Conservation (phyloP, 2,329 filamentous ascomycete species). For the Tricladium varicosporioides region DNA sequence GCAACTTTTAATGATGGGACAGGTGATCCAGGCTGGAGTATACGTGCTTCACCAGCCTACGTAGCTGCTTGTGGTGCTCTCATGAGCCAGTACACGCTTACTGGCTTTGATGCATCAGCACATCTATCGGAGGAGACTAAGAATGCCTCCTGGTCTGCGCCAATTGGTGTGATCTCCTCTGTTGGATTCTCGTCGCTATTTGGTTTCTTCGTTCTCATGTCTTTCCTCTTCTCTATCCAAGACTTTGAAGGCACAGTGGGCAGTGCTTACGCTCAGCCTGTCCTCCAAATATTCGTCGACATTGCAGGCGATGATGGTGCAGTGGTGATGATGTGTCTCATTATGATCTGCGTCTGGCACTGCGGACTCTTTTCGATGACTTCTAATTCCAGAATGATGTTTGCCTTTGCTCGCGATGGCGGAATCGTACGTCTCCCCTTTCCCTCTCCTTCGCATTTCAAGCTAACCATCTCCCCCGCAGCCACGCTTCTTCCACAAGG, state of each 20-base stretch:
- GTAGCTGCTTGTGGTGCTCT: constrained; percentile 53
- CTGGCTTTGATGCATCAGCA: constrained; percentile 54
- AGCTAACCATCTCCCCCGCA: constrained; percentile 12
- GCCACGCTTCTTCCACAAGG: constrained; percentile 52
- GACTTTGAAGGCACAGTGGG: constrained; percentile 49
- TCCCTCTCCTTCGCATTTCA: background rate
- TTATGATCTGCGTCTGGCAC: constrained; percentile 61
- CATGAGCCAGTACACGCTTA: constrained; percentile 53
- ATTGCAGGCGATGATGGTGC: constrained; percentile 54
- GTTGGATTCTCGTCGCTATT: constrained; percentile 55
- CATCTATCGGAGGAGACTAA: constrained; percentile 57
- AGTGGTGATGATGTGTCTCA: constrained; percentile 51
- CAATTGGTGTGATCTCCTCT: constrained; percentile 55
- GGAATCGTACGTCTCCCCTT: constrained; percentile 41
- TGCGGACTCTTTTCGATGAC: constrained; percentile 59
- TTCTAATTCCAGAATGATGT: constrained; percentile 58
- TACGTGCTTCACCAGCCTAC: constrained; percentile 52
- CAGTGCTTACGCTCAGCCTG: constrained; percentile 48
- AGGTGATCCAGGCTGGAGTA: constrained; percentile 49
- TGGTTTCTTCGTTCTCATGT: constrained; percentile 58
- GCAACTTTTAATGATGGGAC: constrained; percentile 52
- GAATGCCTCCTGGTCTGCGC: constrained; percentile 55
- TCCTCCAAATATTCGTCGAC: constrained; percentile 58
- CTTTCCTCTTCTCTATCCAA: constrained; percentile 57
- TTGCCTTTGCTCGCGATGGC: constrained; percentile 54